phyloP scores from a whole-genome alignment of 768 basidiomycete genomes.

The Chlorophyllum brunneum region DNA sequence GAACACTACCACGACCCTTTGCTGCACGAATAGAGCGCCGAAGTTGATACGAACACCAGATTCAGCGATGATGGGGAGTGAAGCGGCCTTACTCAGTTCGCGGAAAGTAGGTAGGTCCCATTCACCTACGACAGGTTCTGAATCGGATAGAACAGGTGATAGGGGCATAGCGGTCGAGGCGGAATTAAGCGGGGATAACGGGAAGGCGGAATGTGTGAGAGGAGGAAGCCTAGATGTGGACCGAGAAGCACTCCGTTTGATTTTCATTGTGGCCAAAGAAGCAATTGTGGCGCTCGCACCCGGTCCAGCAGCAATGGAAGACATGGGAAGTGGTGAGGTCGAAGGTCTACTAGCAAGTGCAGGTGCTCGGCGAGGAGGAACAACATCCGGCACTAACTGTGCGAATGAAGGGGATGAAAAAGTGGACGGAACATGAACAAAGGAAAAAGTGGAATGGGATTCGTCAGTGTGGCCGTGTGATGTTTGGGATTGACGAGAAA shows the following conservation, averaged over 20 bases:
- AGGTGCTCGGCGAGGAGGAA: background rate
- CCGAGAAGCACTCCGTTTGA: slow-evolving; percentile 8
- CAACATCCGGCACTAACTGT: background rate
- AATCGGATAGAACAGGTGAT: background rate
- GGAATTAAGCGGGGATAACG: slow-evolving; percentile 5
- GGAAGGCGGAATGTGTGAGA: background rate
- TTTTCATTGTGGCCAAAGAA: slow-evolving; percentile 6
- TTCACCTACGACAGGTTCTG: slow-evolving; percentile 28
- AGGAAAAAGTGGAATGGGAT: slow-evolving; percentile 10
- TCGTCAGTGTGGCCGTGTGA: slow-evolving; percentile 8
- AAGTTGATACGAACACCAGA: slow-evolving; percentile 65
- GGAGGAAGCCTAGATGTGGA: background rate
- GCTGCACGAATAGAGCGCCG: slow-evolving; percentile 55
- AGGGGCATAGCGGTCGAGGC: background rate
- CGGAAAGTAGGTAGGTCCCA: slow-evolving; percentile 47
- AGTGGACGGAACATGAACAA: slow-evolving; percentile 7
- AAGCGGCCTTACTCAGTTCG: slow-evolving; percentile 59
- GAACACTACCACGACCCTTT: slow-evolving; percentile 71
- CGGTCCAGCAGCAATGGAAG: background rate
- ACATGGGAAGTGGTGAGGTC: background rate
- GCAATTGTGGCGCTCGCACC: slow-evolving; percentile 9
- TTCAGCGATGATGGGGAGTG: slow-evolving; percentile 61
- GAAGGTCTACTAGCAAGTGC: background rate
- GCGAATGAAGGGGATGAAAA: slow-evolving; percentile 3
- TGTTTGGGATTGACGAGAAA: slow-evolving; percentile 11